A percentile compares a stretch with the other conserved stretches of the same genome.
These are phyloP conservation scores for Ophiostoma perfectum DNA, from an alignment of 2,329 filamentous ascomycete genomes.

Conservation along the genomic window DNA sequence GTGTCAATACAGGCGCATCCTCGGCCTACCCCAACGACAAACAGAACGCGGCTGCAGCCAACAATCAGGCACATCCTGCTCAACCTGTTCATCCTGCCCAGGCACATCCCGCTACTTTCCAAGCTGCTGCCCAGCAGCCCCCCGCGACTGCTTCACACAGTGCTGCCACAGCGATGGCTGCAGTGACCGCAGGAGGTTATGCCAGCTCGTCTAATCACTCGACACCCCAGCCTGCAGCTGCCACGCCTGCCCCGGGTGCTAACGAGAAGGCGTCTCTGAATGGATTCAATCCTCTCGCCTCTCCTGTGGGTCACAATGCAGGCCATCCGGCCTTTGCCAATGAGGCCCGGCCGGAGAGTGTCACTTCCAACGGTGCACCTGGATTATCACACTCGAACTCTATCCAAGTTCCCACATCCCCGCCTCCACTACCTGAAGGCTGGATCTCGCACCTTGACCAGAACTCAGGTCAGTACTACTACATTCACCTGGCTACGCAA, in stretches of 20 bases:
- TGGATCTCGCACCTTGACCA: slow-evolving; percentile 97
- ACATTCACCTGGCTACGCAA: slow-evolving; percentile 91
- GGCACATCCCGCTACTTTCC: neutral
- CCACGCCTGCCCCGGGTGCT: slow-evolving; percentile 28
- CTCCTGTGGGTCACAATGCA: slow-evolving; percentile 47
- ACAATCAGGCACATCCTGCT: slow-evolving; percentile 19
- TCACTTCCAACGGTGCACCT: slow-evolving; percentile 43
- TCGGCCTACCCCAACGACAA: slow-evolving; percentile 79
- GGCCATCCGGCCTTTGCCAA: slow-evolving; percentile 90
- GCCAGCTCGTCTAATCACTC: slow-evolving; percentile 1
- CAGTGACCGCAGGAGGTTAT: slow-evolving; percentile 24
- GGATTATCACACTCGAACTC: slow-evolving; percentile 43
- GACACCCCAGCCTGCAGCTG: neutral
- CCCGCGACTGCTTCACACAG: neutral
- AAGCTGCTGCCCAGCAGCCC: neutral
- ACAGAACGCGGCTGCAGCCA: slow-evolving; percentile 33
- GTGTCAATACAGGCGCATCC: slow-evolving; percentile 54
- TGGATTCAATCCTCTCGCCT: neutral
- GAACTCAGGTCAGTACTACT: slow-evolving; percentile 96
- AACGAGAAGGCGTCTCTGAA: slow-evolving; percentile 20
- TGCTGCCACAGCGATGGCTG: slow-evolving; percentile 22
- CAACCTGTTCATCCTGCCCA: slow-evolving; percentile 9
- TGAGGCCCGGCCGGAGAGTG: slow-evolving; percentile 53
- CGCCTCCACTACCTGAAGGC: slow-evolving; percentile 88
- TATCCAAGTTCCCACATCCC: slow-evolving; percentile 61